Evolutionary conservation across 192 early-diverging fungal genomes (phyloP).

Genomic region (Phycomyces nitens): DNA sequence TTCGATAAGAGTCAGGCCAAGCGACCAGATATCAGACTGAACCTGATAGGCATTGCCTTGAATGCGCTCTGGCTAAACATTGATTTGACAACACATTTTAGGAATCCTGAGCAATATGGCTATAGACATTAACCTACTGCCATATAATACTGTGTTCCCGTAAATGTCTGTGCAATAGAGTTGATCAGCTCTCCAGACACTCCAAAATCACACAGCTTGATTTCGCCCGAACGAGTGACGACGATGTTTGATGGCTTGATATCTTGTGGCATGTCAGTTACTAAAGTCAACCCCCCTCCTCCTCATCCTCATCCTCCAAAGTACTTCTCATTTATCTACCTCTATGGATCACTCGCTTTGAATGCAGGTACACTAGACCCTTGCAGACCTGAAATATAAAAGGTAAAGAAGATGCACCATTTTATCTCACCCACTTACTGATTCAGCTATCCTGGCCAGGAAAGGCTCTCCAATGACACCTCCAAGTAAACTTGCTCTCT

Average conservation of each 20-base stretch:
- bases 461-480: constrained; percentile 87
- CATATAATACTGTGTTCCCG: constrained; percentile 96
- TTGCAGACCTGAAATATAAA: constrained; percentile 54
- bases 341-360: constrained; percentile 87
- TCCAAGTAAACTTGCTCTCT: constrained; percentile 57
- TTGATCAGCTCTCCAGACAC: constrained; percentile 89
- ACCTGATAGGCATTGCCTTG: constrained; percentile 85
- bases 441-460: constrained; percentile 82
- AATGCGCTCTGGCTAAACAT: constrained; percentile 87
- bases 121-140: constrained; percentile 52
- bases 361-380: constrained; percentile 88
- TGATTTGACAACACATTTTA: too few species aligned
- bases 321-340: constrained; percentile 41
- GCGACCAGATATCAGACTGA: constrained; percentile 94
- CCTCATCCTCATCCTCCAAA: too few species aligned
- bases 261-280: constrained; percentile 49
- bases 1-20: constrained; percentile 92
- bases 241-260: constrained; percentile 99
- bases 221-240: constrained; percentile 79
- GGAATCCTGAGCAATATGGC: too few species aligned
- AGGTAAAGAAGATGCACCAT: neutral
- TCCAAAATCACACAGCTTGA: constrained; percentile 98
- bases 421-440: constrained; percentile 39
- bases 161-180: constrained; percentile 90
- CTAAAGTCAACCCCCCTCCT: neutral